Evolutionary conservation across 2,329 filamentous ascomycete species (phyloP), one percentile per base, ranked within the genome.

Genomic region (Aspergillus aculeatus): DNA sequence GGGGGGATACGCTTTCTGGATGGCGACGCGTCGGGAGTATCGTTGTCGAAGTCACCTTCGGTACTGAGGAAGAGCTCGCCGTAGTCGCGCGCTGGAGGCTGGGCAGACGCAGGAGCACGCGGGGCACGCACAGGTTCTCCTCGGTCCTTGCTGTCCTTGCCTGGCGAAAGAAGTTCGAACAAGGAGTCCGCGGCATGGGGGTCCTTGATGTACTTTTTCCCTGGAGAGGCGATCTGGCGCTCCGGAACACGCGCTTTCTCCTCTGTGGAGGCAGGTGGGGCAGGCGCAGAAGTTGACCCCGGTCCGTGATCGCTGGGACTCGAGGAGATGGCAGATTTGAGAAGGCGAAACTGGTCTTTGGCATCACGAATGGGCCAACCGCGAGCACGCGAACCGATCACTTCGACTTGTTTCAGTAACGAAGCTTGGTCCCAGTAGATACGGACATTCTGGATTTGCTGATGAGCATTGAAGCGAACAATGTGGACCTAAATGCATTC

Each of bases 331-430:
- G 86, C 78, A 64, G 80, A 82, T 64, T 84, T 81, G 69, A 96
- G 91, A 69, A 96, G 80, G 69, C 86, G 88, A 67, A 89, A 83
- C 79, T 98, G 93, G 56, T 96, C 92, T 69, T 86, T 86, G 72
- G 89, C 90, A 73, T 96, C 92, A 67, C 87, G 86, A 72, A 99
- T 96, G 57, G 95, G 95, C 95, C 95, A 99, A 78, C 95, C 96
- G 75, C 89, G 90, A 58, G 91, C 91, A 56, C 89, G 89, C 73
- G 88, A 89, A 70, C 95, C 94, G 76, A 99, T 98, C 58, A 97
- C 88, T 63, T 97, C 93, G 64, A 97, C 84, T 76, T 96, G 89
- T 80, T 95, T 98, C 66, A 99, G 85, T 47, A 99, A 85, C 56
- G 92, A 89, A 62, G 88, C 93, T 77, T 99, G 95, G 75, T 99